Evolutionary conservation across 768 basidiomycete species (phyloP), one percentile per base, ranked within the genome.

Genomic region (Suillus paluster): DNA sequence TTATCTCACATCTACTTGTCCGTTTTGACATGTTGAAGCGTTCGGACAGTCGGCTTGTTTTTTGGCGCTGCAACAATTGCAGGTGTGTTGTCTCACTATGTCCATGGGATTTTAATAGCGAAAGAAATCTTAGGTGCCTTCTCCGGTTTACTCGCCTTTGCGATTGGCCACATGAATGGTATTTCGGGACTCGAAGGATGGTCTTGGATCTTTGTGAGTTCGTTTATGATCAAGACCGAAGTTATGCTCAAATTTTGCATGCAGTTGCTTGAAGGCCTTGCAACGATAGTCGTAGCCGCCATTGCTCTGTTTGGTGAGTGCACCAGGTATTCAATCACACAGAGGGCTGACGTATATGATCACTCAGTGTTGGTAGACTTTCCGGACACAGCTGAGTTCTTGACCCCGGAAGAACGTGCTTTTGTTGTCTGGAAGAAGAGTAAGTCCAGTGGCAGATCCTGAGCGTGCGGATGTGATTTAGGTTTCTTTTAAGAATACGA

Each of bases 201-300:
- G 88, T 84, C 83, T 0, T 89, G 87, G 88, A 87, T 89, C 53
- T 89, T 89, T 59, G 85, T 87, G 64, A 46, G 83, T 70, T 10
- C 38, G 11, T 44, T 52, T 3, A 5, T 1, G 39, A 14, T n/a
- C 38, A 21, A 27, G 1, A 7, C 60, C 19, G 39, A 52, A 21
- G 55, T 23, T 19, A 71, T 23, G n/a, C 60, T 44, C 19, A 62
- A 56, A 25, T 19, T 15, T 4, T 25, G 21, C 9, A 15, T 12
- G 2, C 39, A 64, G 63, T 38, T 88, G 58, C 64, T 90, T 38
- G 89, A 90, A 70, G 90, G 91, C 9, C 75, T 86, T 23, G 73
- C 79, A 8, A 91, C 90, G 1, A 80, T 90, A 4, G 65, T 80
- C 0, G 84, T 87, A 14, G 89, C 83, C 0, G 25, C 84, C 15